Evolutionary conservation across 306 rosid species (phyloP), one percentile per base, ranked within the genome.

Genomic region (Crotalaria pallida): DNA sequence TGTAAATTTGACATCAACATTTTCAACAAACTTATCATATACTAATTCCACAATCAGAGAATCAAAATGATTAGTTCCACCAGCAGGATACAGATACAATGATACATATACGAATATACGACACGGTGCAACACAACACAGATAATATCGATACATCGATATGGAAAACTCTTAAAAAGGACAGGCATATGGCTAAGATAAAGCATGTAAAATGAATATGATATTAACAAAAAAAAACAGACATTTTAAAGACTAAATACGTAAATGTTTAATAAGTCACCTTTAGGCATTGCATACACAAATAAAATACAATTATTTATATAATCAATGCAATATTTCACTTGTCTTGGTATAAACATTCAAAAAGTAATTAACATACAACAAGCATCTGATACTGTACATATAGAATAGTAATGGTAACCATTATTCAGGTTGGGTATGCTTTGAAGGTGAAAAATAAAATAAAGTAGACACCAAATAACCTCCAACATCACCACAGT

Each of bases 1-100:
- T 11, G 47, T 59, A 31, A 59, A 69, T 5, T 31, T 64, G 19
- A 33, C 72, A 73, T 71, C 73, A 17, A 64, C 57, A 13, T 22
- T 58, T 70, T 48, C 76, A 18, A 70, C 71, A 31, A 52, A 53
- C 62, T 70, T 60, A 17, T 48, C 60, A 65, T 49, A 65, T 11
- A 34, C 26, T 3, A 31, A 63, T 66, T 80, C 77, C 44, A 16
- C 48, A 65, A 11, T 55, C 58, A 63, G 51, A 58, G 63, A 51
- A 44, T 51, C 50, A 17, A 11, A 56, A 59, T 41, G 50, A 23
- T 69, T 51, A 59, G 22, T 47, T 34, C 23, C 74, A 33, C 26
- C 47, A 21, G 36, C 53, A 1, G 4, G 15, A 1, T 12, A 12
- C 47, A 12, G 47, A 41, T 41, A 41, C 47, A 41, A 1, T 11